Evolutionary conservation across 2,329 filamentous ascomycete species (phyloP), one percentile per base, ranked within the genome.

Genomic region (Fusarium sp.): DNA sequence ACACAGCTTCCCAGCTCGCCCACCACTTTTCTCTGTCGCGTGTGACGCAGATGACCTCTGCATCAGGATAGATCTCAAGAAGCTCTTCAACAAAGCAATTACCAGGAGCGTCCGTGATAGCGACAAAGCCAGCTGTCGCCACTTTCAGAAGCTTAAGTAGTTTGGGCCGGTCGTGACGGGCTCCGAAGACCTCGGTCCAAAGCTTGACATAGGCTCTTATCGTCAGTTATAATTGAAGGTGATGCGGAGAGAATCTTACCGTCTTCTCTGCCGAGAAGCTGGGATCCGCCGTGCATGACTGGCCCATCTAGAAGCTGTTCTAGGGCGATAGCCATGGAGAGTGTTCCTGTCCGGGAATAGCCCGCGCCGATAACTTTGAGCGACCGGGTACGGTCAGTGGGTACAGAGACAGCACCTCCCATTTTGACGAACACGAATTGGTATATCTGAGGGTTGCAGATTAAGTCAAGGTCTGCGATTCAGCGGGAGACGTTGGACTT

Each of bases 381-480:
- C 8, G 41, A 11, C 22, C 41, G 41, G 12, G 9, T 44, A 3
- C 41, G 41, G 22, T 44, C 41, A 11, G 10, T 16, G 8, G 41
- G 41, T 44, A 44, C 15, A 7, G 41, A 44, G 4, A 11, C 41
- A 16, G 41, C 10, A 8, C 41, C 41, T 25, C 41, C 41, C 41
- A 44, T 27, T 13, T 15, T 6, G 10, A n/a, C 1, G 13, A 34
- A 18, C 8, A n/a, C 6, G 7, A 6, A 6, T 38, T 0, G 18
- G 3, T 38, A 38, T n/a, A 2, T 10, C 6, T 7, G 11, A 38
- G 10, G 6, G 12, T n/a, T n/a, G 10, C 3, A 7, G 18, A 12
- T 7, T 1, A 11, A n/a, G 6, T 4, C 10, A 11, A 7, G 2
- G 1, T 38, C 10, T n/a, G 18, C 1, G 34, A 4, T n/a, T 11